These are phyloP conservation scores for Carex scoparia DNA, from an alignment of 176 grass and related monocot species.

Conservation along the genomic window DNA sequence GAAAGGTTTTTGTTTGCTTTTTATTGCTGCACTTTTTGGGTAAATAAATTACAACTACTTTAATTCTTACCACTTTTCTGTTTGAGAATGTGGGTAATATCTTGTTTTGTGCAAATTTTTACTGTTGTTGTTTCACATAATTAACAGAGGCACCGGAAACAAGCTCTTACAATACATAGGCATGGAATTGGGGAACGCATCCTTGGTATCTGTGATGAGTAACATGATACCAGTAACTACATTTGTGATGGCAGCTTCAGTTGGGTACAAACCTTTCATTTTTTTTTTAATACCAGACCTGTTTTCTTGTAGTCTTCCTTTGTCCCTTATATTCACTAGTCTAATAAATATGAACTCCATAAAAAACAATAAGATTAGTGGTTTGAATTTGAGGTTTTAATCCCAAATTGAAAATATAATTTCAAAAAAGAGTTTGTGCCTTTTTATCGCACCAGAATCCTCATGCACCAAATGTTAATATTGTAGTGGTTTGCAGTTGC, in stretches of 20 bases:
- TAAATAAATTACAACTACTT: background rate
- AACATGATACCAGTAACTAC: background rate
- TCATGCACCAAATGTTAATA: background rate
- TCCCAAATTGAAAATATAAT: background rate
- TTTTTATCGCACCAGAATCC: background rate
- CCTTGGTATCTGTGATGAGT: background rate
- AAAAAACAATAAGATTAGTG: background rate
- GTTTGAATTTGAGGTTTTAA: background rate
- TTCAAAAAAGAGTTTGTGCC: background rate
- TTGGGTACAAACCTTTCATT: background rate
- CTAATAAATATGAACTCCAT: background rate
- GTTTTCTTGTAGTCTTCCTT: background rate
- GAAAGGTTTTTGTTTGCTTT: background rate
- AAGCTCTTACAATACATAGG: constrained; percentile 15
- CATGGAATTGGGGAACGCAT: background rate
- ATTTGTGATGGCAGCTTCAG: background rate
- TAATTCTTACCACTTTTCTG: background rate
- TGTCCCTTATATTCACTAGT: background rate
- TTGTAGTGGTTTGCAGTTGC: background rate
- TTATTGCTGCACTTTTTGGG: constrained; percentile 1
- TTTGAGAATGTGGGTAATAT: background rate
- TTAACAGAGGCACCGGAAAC: background rate
- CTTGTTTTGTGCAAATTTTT: background rate
- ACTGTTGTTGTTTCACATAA: background rate
- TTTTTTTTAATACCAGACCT: background rate